Percentiles rank a stretch among this genome's conserved stretches.
phyloP scores from a whole-genome alignment of 83 land plant species.

The Picea mariana region DNA sequence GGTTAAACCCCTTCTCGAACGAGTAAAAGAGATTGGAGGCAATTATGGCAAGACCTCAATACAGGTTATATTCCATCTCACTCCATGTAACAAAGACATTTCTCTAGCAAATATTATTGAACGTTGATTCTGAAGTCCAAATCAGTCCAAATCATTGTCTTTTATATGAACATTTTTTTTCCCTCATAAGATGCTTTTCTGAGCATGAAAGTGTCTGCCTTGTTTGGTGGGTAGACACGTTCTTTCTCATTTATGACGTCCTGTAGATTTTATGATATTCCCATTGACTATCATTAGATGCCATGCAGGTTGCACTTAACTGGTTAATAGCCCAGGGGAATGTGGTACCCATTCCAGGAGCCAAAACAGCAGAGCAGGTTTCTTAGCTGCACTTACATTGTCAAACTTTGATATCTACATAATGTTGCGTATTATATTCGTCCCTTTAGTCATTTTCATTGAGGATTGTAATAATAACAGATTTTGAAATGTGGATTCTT shows the following conservation, averaged over 20 bases:
- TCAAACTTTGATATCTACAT: background rate
- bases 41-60: slow-evolving; percentile 66
- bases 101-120: too few relatives aligned
- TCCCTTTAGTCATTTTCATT: background rate
- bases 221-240: background rate
- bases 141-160: background rate
- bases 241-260: slow-evolving; percentile 12
- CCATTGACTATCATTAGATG: background rate
- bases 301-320: slow-evolving; percentile 79
- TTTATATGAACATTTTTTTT: background rate
- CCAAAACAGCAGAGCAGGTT: slow-evolving; percentile 82
- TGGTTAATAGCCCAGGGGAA: slow-evolving; percentile 91
- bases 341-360: slow-evolving; percentile 96
- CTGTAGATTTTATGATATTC: slow-evolving; percentile 4
- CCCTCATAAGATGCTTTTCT: background rate
- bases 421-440: too few relatives aligned
- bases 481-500: background rate
- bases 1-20: slow-evolving; percentile 66
- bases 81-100: background rate
- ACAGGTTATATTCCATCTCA: slow-evolving; percentile 42
- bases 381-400: background rate
- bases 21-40: slow-evolving; percentile 73
- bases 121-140: too few relatives aligned
- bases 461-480: background rate
- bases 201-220: background rate